These are phyloP conservation scores for Fusarium humuli DNA, from an alignment of 2,329 filamentous ascomycete species.

Conservation along the genomic window DNA sequence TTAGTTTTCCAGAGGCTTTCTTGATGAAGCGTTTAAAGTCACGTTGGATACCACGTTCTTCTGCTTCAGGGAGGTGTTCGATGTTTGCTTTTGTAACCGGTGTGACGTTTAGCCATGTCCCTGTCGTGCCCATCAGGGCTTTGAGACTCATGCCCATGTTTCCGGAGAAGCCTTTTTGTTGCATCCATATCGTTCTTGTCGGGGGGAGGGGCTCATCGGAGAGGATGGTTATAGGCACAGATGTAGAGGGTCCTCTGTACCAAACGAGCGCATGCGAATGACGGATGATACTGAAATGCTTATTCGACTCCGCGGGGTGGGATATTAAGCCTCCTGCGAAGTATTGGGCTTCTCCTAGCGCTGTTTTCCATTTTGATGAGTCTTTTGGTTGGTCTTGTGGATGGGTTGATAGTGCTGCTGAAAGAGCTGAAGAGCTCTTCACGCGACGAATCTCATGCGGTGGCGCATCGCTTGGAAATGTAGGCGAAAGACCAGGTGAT, in stretches of 20 bases:
- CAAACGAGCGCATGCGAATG: slow-evolving; percentile 74
- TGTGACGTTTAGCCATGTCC: slow-evolving; percentile 76
- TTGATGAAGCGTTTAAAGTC: slow-evolving; percentile 74
- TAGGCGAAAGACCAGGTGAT: slow-evolving; percentile 23
- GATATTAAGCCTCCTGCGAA: slow-evolving; percentile 73
- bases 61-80: slow-evolving; percentile 63
- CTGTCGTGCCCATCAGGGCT: slow-evolving; percentile 68
- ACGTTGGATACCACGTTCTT: slow-evolving; percentile 75
- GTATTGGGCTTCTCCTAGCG: slow-evolving; percentile 69
- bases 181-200: slow-evolving; percentile 73
- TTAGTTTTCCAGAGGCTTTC: slow-evolving; percentile 60
- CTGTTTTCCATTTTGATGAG: slow-evolving; percentile 58
- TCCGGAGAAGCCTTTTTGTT: slow-evolving; percentile 75
- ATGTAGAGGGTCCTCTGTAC: slow-evolving; percentile 74
- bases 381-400: slow-evolving; percentile 33
- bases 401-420: slow-evolving; percentile 9
- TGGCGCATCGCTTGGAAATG: slow-evolving; percentile 7
- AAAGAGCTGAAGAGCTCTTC: slow-evolving; percentile 51
- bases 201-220: slow-evolving; percentile 66
- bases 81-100: slow-evolving; percentile 61
- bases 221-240: slow-evolving; percentile 73
- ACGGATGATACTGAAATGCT: slow-evolving; percentile 73
- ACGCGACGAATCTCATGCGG: slow-evolving; percentile 46
- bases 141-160: slow-evolving; percentile 76
- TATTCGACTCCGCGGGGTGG: slow-evolving; percentile 72